phyloP scores from a whole-genome alignment of 2,329 filamentous ascomycete genomes.

The Fusarium multiceps region DNA sequence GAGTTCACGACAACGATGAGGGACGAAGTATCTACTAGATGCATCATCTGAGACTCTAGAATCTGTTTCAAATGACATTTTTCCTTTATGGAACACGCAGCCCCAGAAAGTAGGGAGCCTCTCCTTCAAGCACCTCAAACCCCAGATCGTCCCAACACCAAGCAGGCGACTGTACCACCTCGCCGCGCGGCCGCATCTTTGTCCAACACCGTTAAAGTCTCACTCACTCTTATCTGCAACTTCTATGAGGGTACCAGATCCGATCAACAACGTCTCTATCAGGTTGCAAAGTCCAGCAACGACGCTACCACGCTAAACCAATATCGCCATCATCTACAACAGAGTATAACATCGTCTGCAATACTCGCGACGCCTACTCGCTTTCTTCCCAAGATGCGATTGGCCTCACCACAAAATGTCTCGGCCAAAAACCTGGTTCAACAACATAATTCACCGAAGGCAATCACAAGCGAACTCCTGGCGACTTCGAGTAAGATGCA shows the following conservation, averaged over 20 bases:
- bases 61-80: neutral
- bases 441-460: constrained; percentile 13
- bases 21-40: too few species aligned
- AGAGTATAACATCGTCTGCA: too few species aligned
- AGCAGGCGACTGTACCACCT: neutral
- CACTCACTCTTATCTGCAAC: too few species aligned
- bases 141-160: neutral
- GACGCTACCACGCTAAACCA: too few species aligned
- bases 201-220: constrained; percentile 11
- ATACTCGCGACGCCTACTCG: neutral
- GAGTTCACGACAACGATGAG: too few species aligned
- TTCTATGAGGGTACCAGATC: too few species aligned
- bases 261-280: neutral
- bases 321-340: too few species aligned
- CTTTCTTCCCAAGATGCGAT: constrained; percentile 18
- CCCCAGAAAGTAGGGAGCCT: too few species aligned
- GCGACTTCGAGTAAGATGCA: too few species aligned
- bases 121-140: neutral
- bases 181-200: constrained; percentile 24
- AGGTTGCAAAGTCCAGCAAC: neutral
- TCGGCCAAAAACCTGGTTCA: constrained; percentile 11
- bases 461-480: constrained; percentile 12
- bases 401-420: constrained; percentile 19
- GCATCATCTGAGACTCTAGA: too few species aligned
- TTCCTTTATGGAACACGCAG: neutral